Evolutionary conservation across 164 flowering plant species (phyloP).

Genomic region (Aristolochia californica): DNA sequence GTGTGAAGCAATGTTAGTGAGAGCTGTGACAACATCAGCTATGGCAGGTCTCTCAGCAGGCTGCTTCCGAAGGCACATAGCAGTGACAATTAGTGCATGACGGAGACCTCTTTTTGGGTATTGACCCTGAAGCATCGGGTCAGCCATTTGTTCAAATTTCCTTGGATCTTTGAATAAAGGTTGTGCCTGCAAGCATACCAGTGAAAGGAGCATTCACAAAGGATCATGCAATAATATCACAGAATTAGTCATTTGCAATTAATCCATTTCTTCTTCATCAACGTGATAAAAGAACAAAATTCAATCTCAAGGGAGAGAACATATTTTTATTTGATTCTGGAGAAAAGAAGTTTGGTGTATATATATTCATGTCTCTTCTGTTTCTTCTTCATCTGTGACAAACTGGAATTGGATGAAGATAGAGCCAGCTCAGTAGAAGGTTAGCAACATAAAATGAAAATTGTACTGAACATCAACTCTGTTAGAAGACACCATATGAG

Average conservation of each 20-base stretch:
- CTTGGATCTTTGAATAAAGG: not conserved
- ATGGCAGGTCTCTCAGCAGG: not conserved
- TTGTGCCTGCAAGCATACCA: not conserved
- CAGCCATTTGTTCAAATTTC: not conserved
- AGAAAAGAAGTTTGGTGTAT: not conserved
- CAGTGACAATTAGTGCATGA: not conserved
- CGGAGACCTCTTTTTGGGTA: not conserved
- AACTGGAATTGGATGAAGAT: too few relatives aligned
- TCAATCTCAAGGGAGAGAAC: not conserved
- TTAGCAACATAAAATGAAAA: not conserved
- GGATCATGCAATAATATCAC: not conserved
- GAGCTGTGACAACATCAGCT: slow-evolving; percentile 1
- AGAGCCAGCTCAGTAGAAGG: too few relatives aligned
- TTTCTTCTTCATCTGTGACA: not conserved
- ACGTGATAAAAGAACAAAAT: not conserved
- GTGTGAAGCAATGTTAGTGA: not conserved
- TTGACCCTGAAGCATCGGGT: not conserved
- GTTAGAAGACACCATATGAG: too few relatives aligned
- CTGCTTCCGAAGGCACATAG: not conserved
- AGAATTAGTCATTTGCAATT: not conserved
- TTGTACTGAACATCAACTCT: not conserved
- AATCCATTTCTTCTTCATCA: not conserved
- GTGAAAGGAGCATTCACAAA: not conserved
- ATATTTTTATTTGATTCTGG: not conserved
- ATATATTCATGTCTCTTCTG: not conserved